Evolutionary conservation across 2,329 filamentous ascomycete genomes (phyloP), one percentile per base, ranked within the genome.

Genomic region (Drechslerella stenobrocha): DNA sequence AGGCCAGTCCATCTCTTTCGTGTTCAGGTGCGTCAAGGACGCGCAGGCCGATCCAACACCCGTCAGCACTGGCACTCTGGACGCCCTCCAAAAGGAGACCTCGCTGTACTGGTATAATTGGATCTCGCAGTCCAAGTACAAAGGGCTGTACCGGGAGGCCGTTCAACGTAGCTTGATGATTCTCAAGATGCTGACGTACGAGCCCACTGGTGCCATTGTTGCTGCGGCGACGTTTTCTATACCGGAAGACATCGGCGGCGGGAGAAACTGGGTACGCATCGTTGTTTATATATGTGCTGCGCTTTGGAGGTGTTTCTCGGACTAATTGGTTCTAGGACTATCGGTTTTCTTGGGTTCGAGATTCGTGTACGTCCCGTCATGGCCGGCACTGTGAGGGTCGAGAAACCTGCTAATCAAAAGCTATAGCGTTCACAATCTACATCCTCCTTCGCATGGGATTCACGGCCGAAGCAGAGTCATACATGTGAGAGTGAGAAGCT

Each of bases 191-290:
- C 79, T 90, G 72, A 90, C 87, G 0, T 90, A 86, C 72, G 87
- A 90, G 73, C 87, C 87, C 0, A 90, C 87, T 0, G 87, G 88
- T 1, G 88, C 87, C 6, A 90, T 90, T 51, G 81, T 90, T 30
- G 88, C 87, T 0, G 82, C 87, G 1, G 87, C 88, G 0, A 90
- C 87, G 0, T 91, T 90, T 73, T 89, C 87, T 0, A 81, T 90
- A 0, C 87, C 87, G 0, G 87, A 90, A 74, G 85, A 86, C 51
- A 82, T 89, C 35, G 87, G 87, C 15, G 87, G 87, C 11, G 77
- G 73, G 18, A 81, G 80, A 13, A 81, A 82, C 50, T 82, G 80
- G 77, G 61, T 66, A 37, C 30, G 48, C 76, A 77, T 61, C 77
- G 77, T 63, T 73, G 76, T 3, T 52, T 13, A 20, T 20, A 4